phyloP scores from a whole-genome alignment of 108 stramenopile species.

The Skeletonema marinoi region DNA sequence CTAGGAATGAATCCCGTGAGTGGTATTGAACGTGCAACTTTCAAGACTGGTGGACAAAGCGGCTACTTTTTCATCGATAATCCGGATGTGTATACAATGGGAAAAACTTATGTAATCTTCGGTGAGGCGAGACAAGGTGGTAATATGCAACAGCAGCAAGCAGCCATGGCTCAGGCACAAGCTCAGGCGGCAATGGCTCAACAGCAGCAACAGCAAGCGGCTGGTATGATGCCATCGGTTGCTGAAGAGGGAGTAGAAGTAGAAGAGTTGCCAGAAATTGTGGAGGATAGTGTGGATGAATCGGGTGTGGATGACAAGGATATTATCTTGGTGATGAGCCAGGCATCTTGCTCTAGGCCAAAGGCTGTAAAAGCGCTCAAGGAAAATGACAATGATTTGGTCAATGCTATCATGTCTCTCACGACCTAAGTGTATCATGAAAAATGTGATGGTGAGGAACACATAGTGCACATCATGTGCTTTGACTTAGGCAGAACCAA shows the following conservation, averaged over 20 bases:
- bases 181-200: conserved; percentile 34
- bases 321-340: conserved; percentile 79
- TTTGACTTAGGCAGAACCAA: not conserved
- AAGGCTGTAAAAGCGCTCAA: conserved; percentile 75
- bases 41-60: conserved; percentile 70
- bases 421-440: conserved; percentile 38
- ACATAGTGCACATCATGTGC: not conserved
- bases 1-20: conserved; percentile 73
- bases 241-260: not conserved
- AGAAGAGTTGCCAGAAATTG: not conserved
- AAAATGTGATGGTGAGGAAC: not conserved
- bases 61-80: conserved; percentile 76
- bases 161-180: conserved; percentile 42
- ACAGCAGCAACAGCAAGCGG: conserved; percentile 3
- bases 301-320: conserved; percentile 80
- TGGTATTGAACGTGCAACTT: conserved; percentile 71
- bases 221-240: conserved; percentile 14
- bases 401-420: conserved; percentile 89
- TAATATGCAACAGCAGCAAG: conserved; percentile 59
- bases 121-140: conserved; percentile 60
- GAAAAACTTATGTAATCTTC: conserved; percentile 80
- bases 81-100: conserved; percentile 71
- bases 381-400: conserved; percentile 82
- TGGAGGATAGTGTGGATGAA: conserved; percentile 54
- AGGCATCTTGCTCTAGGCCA: conserved; percentile 57